phyloP scores from a whole-genome alignment of 305 asterid genomes.

The Monarda citriodora region DNA sequence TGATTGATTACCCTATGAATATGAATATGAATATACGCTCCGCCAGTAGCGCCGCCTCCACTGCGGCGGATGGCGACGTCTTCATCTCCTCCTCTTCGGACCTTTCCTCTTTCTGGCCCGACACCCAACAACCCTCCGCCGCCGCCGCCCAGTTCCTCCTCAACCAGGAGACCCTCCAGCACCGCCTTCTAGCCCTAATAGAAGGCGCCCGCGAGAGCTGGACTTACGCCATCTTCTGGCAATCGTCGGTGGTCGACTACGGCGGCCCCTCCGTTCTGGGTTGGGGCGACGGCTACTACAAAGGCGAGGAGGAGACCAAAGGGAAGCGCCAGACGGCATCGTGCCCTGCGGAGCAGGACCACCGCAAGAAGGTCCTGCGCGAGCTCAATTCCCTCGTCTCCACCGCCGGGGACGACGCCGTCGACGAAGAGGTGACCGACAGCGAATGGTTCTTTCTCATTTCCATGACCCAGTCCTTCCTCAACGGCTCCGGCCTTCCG shows the following conservation, averaged over 20 bases:
- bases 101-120: slow-evolving; percentile 48
- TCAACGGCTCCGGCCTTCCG: slow-evolving; percentile 81
- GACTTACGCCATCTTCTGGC: slow-evolving; percentile 98
- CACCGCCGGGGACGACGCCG: slow-evolving; percentile 45
- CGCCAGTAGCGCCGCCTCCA: slow-evolving; percentile 14
- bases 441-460: slow-evolving; percentile 96
- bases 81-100: slow-evolving; percentile 58
- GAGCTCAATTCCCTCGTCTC: slow-evolving; percentile 83
- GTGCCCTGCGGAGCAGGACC: slow-evolving; percentile 70
- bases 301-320: slow-evolving; percentile 77
- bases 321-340: slow-evolving; percentile 44
- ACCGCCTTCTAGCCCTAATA: slow-evolving; percentile 67
- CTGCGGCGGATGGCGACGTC: slow-evolving; percentile 40
- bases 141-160: slow-evolving; percentile 25
- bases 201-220: slow-evolving; percentile 78
- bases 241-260: slow-evolving; percentile 50
- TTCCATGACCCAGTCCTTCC: slow-evolving; percentile 87
- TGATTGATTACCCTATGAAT: slow-evolving; percentile 42
- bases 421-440: slow-evolving; percentile 94
- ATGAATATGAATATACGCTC: slow-evolving; percentile 48
- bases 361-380: slow-evolving; percentile 74
- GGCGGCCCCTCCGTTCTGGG: slow-evolving; percentile 45
- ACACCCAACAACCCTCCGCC: slow-evolving; percentile 18
- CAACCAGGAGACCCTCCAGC: slow-evolving; percentile 83
- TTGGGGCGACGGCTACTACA: slow-evolving; percentile 97